phyloP scores from a whole-genome alignment of 2,329 filamentous ascomycete species.

The Fusarium brevicatenulatum region DNA sequence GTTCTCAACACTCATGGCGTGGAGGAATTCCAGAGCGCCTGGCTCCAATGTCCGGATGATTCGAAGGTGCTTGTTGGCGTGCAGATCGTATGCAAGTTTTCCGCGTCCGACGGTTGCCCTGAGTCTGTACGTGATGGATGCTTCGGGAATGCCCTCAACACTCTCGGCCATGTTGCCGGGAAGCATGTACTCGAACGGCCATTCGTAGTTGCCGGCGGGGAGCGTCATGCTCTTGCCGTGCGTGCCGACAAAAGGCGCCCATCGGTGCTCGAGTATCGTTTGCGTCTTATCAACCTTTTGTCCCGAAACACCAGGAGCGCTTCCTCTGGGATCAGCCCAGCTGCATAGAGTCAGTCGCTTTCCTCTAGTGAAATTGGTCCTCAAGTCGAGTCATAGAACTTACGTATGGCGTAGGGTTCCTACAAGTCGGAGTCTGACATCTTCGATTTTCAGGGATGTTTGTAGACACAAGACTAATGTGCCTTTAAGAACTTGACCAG shows the following conservation, averaged over 20 bases:
- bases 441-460: slow-evolving; percentile 74
- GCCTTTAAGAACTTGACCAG: slow-evolving; percentile 79
- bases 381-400: slow-evolving; percentile 47
- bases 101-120: slow-evolving; percentile 89
- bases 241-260: slow-evolving; percentile 70
- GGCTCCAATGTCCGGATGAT: slow-evolving; percentile 82
- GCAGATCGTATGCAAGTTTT: slow-evolving; percentile 88
- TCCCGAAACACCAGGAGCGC: slow-evolving; percentile 67
- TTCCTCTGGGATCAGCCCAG: slow-evolving; percentile 63
- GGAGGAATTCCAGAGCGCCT: slow-evolving; percentile 78
- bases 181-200: slow-evolving; percentile 80
- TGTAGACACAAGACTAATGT: slow-evolving; percentile 78
- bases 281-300: slow-evolving; percentile 68
- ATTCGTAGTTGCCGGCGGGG: slow-evolving; percentile 82
- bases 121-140: slow-evolving; percentile 88
- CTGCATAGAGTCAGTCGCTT: slow-evolving; percentile 46
- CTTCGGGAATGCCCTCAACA: slow-evolving; percentile 87
- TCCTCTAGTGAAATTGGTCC: slow-evolving; percentile 3
- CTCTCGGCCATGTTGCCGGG: slow-evolving; percentile 82
- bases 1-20: slow-evolving; percentile 96
- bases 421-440: slow-evolving; percentile 76
- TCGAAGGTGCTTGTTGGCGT: slow-evolving; percentile 80
- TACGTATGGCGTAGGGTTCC: slow-evolving; percentile 75
- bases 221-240: slow-evolving; percentile 69
- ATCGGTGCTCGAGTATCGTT: slow-evolving; percentile 74